Base-by-base conservation (phyloP, 148 eudicot genomes). In the Chenopodium formosanum region DNA sequence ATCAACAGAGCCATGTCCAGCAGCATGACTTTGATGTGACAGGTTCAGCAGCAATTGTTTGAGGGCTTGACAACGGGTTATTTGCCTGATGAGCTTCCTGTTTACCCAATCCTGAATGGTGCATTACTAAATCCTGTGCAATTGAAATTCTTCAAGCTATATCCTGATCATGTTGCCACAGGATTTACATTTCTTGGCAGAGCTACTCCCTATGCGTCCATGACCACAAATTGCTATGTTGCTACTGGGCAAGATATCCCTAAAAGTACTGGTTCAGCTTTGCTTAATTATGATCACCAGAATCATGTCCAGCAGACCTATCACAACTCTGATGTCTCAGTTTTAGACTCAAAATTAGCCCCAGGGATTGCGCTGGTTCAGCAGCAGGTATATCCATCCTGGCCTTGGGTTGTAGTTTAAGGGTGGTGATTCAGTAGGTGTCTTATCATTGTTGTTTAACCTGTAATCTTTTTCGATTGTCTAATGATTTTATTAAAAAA, bases 31-130 rank as follows among this genome's bases (percentile, higher is more conserved):
- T 88, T 67, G 76, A 74, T 76, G 82, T 69, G 50, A 85, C 50
- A 31, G 25, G 58, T 53, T 53, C 75, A 20, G 71, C 92, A 94
- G 81, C 99, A 96, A 85, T 82, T 96, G 78, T 88, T 82, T 64
- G 97, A 94, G 86, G 99, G 99, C 70, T 86, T 96, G 48, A 83
- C 90, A 16, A 87, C 93, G 62, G 93, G 97, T 31, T 96, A 89
- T 83, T 79, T 96, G 87, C 99, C 99, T 1, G 92, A 87, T 10
- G 97, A 91, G 80, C 98, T 96, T 85, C 93, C 87, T 66, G 95
- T 96, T 66, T 96, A 96, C 79, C 97, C 99, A 62, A 60, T 96
- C 50, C 8, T 89, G 27, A 89, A 91, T 82, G 98, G 97, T 66
- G 76, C 84, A 76, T 67, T 94, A 25, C 47, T 84, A 74, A 91